Evolutionary conservation across 331 rosid species (phyloP).

Genomic region (Rosa hybrid): DNA sequence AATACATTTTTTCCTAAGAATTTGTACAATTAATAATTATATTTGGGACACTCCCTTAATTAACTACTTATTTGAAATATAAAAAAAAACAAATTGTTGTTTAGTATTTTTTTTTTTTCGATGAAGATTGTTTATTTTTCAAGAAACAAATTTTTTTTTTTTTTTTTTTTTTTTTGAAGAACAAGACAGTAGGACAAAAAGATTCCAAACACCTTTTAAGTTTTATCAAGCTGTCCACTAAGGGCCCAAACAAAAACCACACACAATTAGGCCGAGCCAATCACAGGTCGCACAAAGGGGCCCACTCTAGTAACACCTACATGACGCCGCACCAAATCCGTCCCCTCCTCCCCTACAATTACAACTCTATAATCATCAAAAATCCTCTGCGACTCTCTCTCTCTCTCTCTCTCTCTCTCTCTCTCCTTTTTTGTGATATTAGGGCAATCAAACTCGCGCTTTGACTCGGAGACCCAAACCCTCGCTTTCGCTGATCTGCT

Average conservation of each 20-base stretch:
- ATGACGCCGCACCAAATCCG: not conserved
- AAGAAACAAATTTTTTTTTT: too few species aligned
- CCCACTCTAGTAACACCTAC: not conserved
- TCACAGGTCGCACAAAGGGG: not conserved
- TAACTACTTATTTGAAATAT: too few species aligned
- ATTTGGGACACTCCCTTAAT: too few species aligned
- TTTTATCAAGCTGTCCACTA: not conserved
- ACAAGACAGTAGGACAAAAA: too few species aligned
- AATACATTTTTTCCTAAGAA: too few species aligned
- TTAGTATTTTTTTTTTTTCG: too few species aligned
- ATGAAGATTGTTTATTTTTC: too few species aligned
- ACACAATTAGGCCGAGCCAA: not conserved
- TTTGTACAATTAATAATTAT: too few species aligned
- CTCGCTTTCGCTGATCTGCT: slow-evolving; percentile 27
- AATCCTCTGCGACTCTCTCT: not conserved
- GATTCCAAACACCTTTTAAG: too few species aligned
- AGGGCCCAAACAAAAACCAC: not conserved
- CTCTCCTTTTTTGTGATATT: slow-evolving; percentile 5
- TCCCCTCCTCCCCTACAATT: too few species aligned
- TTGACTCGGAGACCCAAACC: slow-evolving; percentile 25
- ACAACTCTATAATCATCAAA: not conserved
- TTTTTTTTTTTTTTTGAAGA: too few species aligned
- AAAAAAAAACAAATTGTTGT: too few species aligned
- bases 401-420: not conserved
- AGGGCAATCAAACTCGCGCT: slow-evolving; percentile 35